phyloP scores from a whole-genome alignment of 2,329 filamentous ascomycete genomes.

The Paraphoma sp. region DNA sequence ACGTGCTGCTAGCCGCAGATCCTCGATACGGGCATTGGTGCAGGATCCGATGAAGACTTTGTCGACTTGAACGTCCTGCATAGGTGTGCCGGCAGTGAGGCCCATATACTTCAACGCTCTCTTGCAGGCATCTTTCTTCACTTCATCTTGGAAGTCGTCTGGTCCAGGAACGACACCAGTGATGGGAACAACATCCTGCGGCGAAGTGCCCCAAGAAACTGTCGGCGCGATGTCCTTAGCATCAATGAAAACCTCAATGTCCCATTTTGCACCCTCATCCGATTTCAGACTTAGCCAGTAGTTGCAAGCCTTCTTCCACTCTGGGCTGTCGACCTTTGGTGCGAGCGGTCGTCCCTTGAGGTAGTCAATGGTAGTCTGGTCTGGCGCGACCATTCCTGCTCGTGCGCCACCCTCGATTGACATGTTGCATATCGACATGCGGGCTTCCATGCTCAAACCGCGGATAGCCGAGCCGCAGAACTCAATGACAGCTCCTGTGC shows the following conservation, averaged over 20 bases:
- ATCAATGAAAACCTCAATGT: conserved; percentile 87
- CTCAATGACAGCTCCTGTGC: conserved; percentile 93
- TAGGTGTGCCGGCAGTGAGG: conserved; percentile 80
- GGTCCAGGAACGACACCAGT: conserved; percentile 89
- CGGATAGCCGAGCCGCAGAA: conserved; percentile 96
- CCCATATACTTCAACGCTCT: conserved; percentile 97
- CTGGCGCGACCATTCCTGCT: conserved; percentile 95
- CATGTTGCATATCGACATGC: conserved; percentile 99
- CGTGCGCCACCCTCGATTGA: conserved; percentile 94
- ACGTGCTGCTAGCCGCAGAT: conserved; percentile 84
- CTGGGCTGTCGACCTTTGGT: conserved; percentile 79
- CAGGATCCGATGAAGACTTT: conserved; percentile 99
- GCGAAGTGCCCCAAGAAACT: conserved; percentile 95
- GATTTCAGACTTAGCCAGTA: conserved; percentile 90
- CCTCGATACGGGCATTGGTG: conserved; percentile 96
- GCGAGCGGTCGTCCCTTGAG: conserved; percentile 90
- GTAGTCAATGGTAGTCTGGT: conserved; percentile 93
- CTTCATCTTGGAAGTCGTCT: conserved; percentile 79
- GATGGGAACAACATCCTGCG: conserved; percentile 95
- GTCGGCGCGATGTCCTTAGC: conserved; percentile 93
- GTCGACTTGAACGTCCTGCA: conserved; percentile 91
- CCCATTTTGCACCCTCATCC: conserved; percentile 87
- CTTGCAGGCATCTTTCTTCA: conserved; percentile 79
- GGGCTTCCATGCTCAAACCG: conserved; percentile 88
- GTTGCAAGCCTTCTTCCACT: conserved; percentile 86